Percentiles rank a stretch among this genome's conserved stretches.
Conservation (phyloP, 345 rosid species). For the Laguncularia racemosa region DNA sequence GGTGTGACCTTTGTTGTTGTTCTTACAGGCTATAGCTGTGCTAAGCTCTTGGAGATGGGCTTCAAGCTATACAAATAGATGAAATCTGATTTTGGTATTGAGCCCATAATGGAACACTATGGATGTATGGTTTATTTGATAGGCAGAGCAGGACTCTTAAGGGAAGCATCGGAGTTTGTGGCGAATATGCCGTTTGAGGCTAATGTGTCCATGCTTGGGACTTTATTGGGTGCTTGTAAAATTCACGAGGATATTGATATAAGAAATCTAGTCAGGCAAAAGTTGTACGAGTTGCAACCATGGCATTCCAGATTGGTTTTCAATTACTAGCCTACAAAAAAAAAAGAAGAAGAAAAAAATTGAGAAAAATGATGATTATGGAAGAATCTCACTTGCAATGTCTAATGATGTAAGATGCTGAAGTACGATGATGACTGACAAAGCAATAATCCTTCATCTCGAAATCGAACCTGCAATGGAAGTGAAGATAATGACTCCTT, state of each 20-base stretch:
- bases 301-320: conserved; percentile 26
- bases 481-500: no score
- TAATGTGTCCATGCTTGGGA: conserved; percentile 58
- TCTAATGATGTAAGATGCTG: no score
- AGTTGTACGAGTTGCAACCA: conserved; percentile 41
- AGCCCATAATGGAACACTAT: no score
- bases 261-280: conserved; percentile 39
- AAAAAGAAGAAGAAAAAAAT: no score
- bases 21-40: conserved; percentile 61
- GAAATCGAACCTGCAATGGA: no score
- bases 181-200: conserved; percentile 52
- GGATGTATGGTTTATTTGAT: conserved; percentile 75
- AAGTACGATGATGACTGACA: no score
- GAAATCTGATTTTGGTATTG: no score
- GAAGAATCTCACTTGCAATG: no score
- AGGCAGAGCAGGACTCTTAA: conserved; percentile 60
- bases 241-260: conserved; percentile 51
- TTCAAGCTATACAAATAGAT: conserved; percentile 35
- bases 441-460: no score
- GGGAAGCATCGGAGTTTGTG: conserved; percentile 39
- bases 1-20: conserved; percentile 49
- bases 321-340: no score
- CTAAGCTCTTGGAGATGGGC: conserved; percentile 39
- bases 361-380: no score
- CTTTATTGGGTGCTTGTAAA: conserved; percentile 64